Evolutionary conservation across 805 yeast genomes (phyloP).

Genomic region (Candida xyloterini): DNA sequence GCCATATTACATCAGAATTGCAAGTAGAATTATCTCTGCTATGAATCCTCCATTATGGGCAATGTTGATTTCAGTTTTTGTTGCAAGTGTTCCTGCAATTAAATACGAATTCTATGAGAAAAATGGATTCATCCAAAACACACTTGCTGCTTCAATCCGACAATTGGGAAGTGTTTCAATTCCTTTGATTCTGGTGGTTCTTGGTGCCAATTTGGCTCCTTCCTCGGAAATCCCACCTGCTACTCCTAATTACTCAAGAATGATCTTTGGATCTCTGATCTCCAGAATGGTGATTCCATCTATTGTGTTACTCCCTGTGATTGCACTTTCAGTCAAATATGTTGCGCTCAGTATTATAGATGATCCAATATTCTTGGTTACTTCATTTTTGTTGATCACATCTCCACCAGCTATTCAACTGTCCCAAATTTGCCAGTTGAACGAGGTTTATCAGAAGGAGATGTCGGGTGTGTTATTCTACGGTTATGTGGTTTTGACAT

Average conservation of each 20-base stretch:
- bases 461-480: slow-evolving; percentile 81
- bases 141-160: slow-evolving; percentile 58
- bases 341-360: slow-evolving; percentile 66
- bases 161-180: slow-evolving; percentile 74
- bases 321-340: slow-evolving; percentile 61
- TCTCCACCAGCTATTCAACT: slow-evolving; percentile 84
- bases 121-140: slow-evolving; percentile 61
- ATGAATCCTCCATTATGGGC: slow-evolving; percentile 87
- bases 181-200: slow-evolving; percentile 69
- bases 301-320: slow-evolving; percentile 60
- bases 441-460: slow-evolving; percentile 71
- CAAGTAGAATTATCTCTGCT: slow-evolving; percentile 18
- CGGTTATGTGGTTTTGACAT: slow-evolving; percentile 74
- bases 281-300: slow-evolving; percentile 82
- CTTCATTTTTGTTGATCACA: slow-evolving; percentile 69
- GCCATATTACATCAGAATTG: slow-evolving; percentile 3
- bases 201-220: slow-evolving; percentile 78
- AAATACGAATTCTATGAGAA: slow-evolving; percentile 56
- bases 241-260: slow-evolving; percentile 56
- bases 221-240: slow-evolving; percentile 65
- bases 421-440: slow-evolving; percentile 76
- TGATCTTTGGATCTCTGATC: slow-evolving; percentile 64
- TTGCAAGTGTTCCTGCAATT: slow-evolving; percentile 62
- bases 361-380: slow-evolving; percentile 78
- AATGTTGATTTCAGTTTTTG: slow-evolving; percentile 64